These are phyloP conservation scores for Senna siamea DNA, from an alignment of 306 rosid species.

Conservation along the genomic window DNA sequence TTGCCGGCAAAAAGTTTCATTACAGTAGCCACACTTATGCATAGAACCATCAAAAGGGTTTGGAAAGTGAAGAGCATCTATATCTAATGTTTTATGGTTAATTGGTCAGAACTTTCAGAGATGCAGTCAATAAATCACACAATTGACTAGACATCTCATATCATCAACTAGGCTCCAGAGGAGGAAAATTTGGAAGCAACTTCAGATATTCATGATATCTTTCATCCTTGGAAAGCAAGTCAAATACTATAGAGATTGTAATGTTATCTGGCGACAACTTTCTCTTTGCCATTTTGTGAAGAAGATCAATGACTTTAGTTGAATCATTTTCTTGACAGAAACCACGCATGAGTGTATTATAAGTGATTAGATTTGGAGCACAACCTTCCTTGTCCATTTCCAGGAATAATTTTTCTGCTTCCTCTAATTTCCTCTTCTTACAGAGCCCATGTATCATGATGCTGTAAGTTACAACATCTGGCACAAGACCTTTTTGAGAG, in stretches of 20 bases:
- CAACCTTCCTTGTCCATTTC: slow-evolving; percentile 52
- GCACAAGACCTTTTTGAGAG: slow-evolving; percentile 32
- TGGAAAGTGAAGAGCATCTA: neutral
- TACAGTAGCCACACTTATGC: neutral
- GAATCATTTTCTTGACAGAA: slow-evolving; percentile 42
- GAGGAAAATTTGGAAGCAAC: slow-evolving; percentile 51
- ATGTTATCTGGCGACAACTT: slow-evolving; percentile 45
- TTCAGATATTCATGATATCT: slow-evolving; percentile 42
- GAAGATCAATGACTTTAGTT: slow-evolving; percentile 51
- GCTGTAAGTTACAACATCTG: slow-evolving; percentile 43
- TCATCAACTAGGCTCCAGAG: slow-evolving; percentile 10
- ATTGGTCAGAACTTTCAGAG: neutral
- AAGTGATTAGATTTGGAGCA: slow-evolving; percentile 42
- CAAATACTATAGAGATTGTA: slow-evolving; percentile 43
- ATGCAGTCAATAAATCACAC: too few species aligned
- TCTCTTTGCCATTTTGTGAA: slow-evolving; percentile 47
- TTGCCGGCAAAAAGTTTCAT: slow-evolving; percentile 7
- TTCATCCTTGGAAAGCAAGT: slow-evolving; percentile 44
- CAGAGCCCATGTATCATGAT: slow-evolving; percentile 55
- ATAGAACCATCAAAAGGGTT: slow-evolving; percentile 8
- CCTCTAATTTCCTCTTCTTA: slow-evolving; percentile 42
- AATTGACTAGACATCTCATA: neutral
- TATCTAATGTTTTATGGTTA: neutral
- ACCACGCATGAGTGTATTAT: slow-evolving; percentile 49
- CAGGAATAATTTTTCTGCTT: slow-evolving; percentile 48